Evolutionary conservation across 768 basidiomycete genomes (phyloP).

Genomic region (Hygrocybe coccinea): DNA sequence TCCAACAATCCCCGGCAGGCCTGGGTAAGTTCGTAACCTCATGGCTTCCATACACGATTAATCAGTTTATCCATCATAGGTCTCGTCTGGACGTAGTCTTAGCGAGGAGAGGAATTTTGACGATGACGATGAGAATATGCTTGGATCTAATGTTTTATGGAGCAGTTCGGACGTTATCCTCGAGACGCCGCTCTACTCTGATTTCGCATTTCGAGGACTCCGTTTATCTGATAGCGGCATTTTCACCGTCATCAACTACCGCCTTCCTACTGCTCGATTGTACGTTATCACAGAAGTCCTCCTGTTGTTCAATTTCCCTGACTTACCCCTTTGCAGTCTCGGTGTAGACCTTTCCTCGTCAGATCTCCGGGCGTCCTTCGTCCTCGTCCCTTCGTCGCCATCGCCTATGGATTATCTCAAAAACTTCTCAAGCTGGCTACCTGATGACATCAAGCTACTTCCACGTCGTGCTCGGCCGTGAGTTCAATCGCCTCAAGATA

Average conservation of each 20-base stretch:
- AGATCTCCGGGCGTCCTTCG: conserved; percentile 36
- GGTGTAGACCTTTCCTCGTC: conserved; percentile 22
- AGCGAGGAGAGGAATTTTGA: background rate
- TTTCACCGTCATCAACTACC: conserved; percentile 20
- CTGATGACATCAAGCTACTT: conserved; percentile 21
- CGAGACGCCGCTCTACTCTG: conserved; percentile 21
- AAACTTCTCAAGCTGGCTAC: conserved; percentile 32
- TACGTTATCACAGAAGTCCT: background rate
- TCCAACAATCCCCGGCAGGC: background rate
- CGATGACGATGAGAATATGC: background rate
- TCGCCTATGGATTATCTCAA: conserved; percentile 26
- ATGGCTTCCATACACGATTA: too few species aligned
- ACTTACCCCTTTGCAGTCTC: conserved; percentile 14
- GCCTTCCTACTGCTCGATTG: conserved; percentile 20
- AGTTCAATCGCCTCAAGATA: conserved; percentile 9
- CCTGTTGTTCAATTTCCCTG: background rate
- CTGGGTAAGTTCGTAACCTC: too few species aligned
- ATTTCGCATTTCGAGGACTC: conserved; percentile 22
- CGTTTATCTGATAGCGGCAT: conserved; percentile 20
- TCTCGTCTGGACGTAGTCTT: background rate
- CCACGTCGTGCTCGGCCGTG: conserved; percentile 28
- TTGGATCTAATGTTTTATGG: too few species aligned
- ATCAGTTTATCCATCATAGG: background rate
- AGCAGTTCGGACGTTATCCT: conserved; percentile 6
- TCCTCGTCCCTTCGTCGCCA: conserved; percentile 31